Evolutionary conservation across 371 early-diverging fungal genomes (phyloP).

Genomic region (Nosema granulosis): DNA sequence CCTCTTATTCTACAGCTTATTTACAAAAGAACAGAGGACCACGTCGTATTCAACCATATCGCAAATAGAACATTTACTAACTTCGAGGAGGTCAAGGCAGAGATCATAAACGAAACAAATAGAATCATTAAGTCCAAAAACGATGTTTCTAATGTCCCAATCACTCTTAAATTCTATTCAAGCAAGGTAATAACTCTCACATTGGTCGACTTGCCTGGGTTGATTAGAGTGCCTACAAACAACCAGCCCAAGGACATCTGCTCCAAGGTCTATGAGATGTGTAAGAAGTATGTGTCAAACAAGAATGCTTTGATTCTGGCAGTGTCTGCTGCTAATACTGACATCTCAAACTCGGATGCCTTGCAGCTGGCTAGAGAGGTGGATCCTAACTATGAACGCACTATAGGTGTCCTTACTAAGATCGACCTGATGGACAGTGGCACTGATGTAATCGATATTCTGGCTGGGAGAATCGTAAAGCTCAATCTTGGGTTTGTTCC

Average conservation of each 20-base stretch:
- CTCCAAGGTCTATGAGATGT: constrained; percentile 89
- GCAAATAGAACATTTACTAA: constrained; percentile 71
- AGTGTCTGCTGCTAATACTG: constrained; percentile 85
- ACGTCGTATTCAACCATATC: constrained; percentile 46
- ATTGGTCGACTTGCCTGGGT: constrained; percentile 83
- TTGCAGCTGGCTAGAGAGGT: constrained; percentile 81
- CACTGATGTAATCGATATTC: constrained; percentile 94
- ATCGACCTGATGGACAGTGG: constrained; percentile 91
- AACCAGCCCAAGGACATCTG: constrained; percentile 83
- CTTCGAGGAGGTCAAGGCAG: constrained; percentile 75
- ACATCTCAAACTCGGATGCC: constrained; percentile 83
- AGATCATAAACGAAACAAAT: constrained; percentile 80
- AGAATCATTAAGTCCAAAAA: constrained; percentile 78
- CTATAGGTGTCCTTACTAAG: constrained; percentile 84
- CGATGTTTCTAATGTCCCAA: constrained; percentile 70
- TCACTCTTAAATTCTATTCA: constrained; percentile 78
- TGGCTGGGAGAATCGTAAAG: constrained; percentile 88
- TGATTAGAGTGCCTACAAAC: constrained; percentile 71
- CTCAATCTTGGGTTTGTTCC: constrained; percentile 83
- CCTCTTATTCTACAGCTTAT: constrained; percentile 82
- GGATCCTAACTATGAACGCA: constrained; percentile 76
- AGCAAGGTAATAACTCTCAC: constrained; percentile 80
- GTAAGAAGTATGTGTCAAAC: constrained; percentile 83
- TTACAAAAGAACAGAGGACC: constrained; percentile 26
- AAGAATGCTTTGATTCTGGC: constrained; percentile 84